Evolutionary conservation across 129 eudicot species (phyloP).

Genomic region (Ambrosia artemisiifolia): DNA sequence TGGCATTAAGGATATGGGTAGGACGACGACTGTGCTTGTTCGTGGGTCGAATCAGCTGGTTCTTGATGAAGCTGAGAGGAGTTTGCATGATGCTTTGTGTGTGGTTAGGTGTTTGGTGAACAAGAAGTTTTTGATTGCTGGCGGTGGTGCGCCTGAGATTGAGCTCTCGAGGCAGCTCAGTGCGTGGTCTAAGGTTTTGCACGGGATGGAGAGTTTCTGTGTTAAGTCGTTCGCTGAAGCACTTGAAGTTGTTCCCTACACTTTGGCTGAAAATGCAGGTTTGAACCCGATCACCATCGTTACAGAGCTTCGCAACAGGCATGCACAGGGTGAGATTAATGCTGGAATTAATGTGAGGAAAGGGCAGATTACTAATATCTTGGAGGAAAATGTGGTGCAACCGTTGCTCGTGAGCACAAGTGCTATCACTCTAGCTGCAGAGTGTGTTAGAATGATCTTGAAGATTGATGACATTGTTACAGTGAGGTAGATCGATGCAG

Average conservation of each 20-base stretch:
- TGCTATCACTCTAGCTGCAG: conserved; percentile 75
- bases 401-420: conserved; percentile 93
- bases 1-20: conserved; percentile 90
- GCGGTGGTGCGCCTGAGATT: conserved; percentile 96
- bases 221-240: conserved; percentile 82
- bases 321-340: conserved; percentile 88
- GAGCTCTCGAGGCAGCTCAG: conserved; percentile 86
- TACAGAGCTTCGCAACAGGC: conserved; percentile 89
- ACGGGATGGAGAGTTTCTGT: conserved; percentile 90
- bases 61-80: conserved; percentile 91
- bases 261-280: conserved; percentile 95
- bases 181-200: conserved; percentile 85
- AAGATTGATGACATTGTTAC: conserved; percentile 97
- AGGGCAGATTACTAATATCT: conserved; percentile 86
- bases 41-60: conserved; percentile 90
- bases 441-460: conserved; percentile 92
- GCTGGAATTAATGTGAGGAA: conserved; percentile 97
- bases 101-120: conserved; percentile 89
- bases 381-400: conserved; percentile 97
- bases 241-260: conserved; percentile 81
- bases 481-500: conserved; percentile 59
- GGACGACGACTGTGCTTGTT: conserved; percentile 76
- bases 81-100: conserved; percentile 96
- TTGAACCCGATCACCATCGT: conserved; percentile 83
- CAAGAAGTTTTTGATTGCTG: conserved; percentile 87